A percentile compares a stretch with the other conserved stretches of the same genome.
Evolutionary conservation across 352 stramenopile species (phyloP).

Genomic region (Globisporangium paroecandrum): DNA sequence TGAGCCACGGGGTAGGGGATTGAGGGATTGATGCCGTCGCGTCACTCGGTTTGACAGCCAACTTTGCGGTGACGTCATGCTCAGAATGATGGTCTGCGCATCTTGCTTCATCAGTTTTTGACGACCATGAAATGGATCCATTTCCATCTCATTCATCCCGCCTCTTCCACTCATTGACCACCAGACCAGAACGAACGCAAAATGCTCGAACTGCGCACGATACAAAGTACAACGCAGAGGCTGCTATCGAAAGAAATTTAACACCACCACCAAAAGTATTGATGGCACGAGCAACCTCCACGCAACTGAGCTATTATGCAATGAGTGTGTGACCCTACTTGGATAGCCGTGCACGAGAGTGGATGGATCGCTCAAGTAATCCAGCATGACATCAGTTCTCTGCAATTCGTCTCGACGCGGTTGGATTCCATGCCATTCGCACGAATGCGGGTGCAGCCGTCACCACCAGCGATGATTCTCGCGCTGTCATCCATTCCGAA

Average conservation of each 20-base stretch:
- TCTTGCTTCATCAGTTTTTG: not conserved
- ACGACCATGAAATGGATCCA: constrained; percentile 4
- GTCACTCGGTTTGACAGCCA: constrained; percentile 2
- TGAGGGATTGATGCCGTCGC: constrained; percentile 9
- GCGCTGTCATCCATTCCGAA: not conserved
- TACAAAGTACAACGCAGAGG: not conserved
- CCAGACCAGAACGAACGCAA: not conserved
- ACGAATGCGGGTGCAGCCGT: not conserved
- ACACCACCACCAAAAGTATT: not conserved
- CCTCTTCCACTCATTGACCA: not conserved
- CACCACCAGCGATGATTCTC: not conserved
- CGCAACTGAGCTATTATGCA: not conserved
- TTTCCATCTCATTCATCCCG: not conserved
- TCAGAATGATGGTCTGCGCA: constrained; percentile 8
- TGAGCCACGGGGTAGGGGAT: not conserved
- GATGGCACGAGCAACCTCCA: not conserved
- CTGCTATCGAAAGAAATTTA: not conserved
- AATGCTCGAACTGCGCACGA: not conserved
- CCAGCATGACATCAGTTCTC: not conserved
- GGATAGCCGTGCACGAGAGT: not conserved
- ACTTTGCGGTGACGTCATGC: constrained; percentile 8
- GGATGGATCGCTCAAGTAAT: not conserved
- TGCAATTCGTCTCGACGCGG: not conserved
- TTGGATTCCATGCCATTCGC: not conserved
- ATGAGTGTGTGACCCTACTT: not conserved